phyloP scores from a whole-genome alignment of 495 filamentous ascomycete genomes.

The Stereocaulon alpinum region DNA sequence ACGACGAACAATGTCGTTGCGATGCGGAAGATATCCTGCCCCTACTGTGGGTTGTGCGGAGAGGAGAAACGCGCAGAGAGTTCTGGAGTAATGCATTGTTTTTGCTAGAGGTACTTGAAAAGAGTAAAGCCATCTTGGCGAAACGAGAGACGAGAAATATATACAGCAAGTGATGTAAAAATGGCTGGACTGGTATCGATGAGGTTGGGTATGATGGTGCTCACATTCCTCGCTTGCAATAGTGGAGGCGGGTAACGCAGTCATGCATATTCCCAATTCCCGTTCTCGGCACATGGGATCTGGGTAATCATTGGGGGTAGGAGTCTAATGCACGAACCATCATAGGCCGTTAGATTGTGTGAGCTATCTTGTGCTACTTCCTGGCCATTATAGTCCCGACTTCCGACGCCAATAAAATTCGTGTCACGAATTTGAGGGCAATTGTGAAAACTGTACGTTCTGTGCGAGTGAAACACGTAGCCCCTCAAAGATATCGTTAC shows the following conservation, averaged over 20 bases:
- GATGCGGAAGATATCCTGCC: not conserved
- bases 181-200: not conserved
- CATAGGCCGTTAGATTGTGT: not conserved
- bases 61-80: constrained; percentile 2
- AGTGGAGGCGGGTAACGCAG: not conserved
- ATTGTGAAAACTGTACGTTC: no score
- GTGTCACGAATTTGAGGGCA: not conserved
- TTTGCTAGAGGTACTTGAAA: not conserved
- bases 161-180: not conserved
- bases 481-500: not conserved
- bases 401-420: not conserved
- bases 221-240: constrained; percentile 9
- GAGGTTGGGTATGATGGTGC: not conserved
- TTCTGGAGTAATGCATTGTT: not conserved
- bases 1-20: not conserved
- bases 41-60: not conserved
- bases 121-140: not conserved
- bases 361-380: not conserved
- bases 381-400: no score
- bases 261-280: not conserved
- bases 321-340: not conserved
- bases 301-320: not conserved
- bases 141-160: not conserved
- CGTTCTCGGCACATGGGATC: not conserved
- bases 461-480: not conserved